phyloP scores from a whole-genome alignment of 2,329 filamentous ascomycete genomes.

The Verticillium tricorpus region DNA sequence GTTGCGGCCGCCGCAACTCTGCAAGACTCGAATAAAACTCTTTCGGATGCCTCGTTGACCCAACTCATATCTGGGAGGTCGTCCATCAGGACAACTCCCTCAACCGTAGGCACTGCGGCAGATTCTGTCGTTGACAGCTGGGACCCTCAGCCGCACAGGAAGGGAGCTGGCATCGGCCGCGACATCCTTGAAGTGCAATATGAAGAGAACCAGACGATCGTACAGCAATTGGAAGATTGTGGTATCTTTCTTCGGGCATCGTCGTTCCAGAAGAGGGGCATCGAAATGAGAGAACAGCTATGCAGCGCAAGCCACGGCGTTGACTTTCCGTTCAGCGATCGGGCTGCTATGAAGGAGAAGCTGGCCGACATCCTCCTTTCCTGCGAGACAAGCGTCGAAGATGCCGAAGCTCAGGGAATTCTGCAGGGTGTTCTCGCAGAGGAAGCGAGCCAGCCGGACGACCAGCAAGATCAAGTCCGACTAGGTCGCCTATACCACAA shows the following conservation, averaged over 20 bases:
- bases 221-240: conserved; percentile 14
- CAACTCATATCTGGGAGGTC: conserved; percentile 2
- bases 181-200: conserved; percentile 16
- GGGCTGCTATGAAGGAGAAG: conserved; percentile 19
- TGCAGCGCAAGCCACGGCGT: conserved; percentile 7
- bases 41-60: not conserved
- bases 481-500: conserved; percentile 19
- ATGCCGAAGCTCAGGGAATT: conserved; percentile 15
- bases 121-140: conserved; percentile 10
- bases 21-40: conserved; percentile 3
- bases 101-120: not conserved
- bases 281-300: conserved; percentile 16
- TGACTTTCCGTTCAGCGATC: conserved; percentile 8
- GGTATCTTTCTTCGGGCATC: conserved; percentile 19
- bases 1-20: conserved; percentile 19
- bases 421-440: conserved; percentile 16
- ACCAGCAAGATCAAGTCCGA: conserved; percentile 6
- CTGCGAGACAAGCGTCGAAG: conserved; percentile 14
- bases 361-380: conserved; percentile 19
- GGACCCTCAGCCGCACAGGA: conserved; percentile 19
- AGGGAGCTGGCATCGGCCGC: conserved; percentile 11
- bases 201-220: conserved; percentile 18
- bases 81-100: not conserved
- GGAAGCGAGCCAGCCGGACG: conserved; percentile 13
- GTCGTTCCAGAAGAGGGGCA: conserved; percentile 18